Evolutionary conservation across 148 eudicot species (phyloP).

Genomic region (Camellia lanceoleosa): DNA sequence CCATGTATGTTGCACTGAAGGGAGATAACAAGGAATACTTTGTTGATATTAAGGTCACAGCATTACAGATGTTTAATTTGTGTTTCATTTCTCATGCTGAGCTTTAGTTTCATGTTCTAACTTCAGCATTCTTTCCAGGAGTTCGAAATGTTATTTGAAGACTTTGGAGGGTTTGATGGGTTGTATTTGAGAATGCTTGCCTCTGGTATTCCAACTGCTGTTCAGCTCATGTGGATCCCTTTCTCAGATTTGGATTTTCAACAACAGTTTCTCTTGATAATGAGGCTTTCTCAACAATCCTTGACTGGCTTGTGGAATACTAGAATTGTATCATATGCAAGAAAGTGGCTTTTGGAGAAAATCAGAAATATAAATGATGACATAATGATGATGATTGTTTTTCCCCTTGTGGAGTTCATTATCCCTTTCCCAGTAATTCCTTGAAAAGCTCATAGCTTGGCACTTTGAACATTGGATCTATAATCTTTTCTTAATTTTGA

Average conservation of each 20-base stretch:
- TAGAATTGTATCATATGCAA: slow-evolving; percentile 32
- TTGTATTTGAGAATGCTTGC: slow-evolving; percentile 83
- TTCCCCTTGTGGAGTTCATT: slow-evolving; percentile 64
- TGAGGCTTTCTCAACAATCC: slow-evolving; percentile 35
- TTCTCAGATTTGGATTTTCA: slow-evolving; percentile 61
- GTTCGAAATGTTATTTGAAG: slow-evolving; percentile 67
- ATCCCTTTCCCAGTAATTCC: slow-evolving; percentile 66
- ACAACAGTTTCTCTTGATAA: slow-evolving; percentile 52
- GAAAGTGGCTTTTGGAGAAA: slow-evolving; percentile 35
- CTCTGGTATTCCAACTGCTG: slow-evolving; percentile 67
- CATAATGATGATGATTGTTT: slow-evolving; percentile 59
- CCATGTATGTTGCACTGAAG: slow-evolving; percentile 70
- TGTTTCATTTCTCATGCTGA: neutral
- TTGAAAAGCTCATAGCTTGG: slow-evolving; percentile 9
- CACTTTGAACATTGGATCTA: neutral
- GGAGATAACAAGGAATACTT: slow-evolving; percentile 78
- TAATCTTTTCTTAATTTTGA: neutral
- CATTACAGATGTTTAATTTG: neutral
- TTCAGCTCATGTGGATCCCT: slow-evolving; percentile 90
- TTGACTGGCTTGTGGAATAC: slow-evolving; percentile 49
- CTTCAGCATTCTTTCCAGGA: slow-evolving; percentile 43
- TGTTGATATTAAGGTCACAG: slow-evolving; percentile 61
- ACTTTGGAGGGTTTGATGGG: slow-evolving; percentile 87
- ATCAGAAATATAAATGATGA: slow-evolving; percentile 57
- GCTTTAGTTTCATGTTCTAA: slow-evolving; percentile 18